Conservation (phyloP, 2,329 filamentous ascomycete species). For the Fusarium protoensiforme region DNA sequence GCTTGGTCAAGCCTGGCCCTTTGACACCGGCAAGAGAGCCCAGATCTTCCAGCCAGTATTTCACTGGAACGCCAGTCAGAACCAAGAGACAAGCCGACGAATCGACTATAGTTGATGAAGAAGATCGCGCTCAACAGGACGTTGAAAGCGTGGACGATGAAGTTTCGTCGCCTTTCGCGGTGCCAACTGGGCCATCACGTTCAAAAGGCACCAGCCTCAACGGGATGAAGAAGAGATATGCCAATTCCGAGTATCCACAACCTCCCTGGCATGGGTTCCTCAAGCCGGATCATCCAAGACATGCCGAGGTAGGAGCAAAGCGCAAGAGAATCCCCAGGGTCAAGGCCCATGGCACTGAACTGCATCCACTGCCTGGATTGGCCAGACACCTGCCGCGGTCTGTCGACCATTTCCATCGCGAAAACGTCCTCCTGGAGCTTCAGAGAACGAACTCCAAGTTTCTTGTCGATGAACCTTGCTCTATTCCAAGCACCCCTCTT, state of each 20-base stretch:
- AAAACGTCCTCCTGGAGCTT: constrained; percentile 44
- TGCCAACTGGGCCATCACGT: neutral
- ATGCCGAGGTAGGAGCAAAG: constrained; percentile 4
- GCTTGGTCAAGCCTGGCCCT: constrained; percentile 28
- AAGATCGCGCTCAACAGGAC: neutral
- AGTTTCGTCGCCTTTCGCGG: neutral
- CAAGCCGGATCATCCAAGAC: constrained; percentile 4
- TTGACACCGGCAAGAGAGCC: constrained; percentile 2
- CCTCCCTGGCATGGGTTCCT: constrained; percentile 26
- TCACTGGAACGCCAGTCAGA: constrained; percentile 10
- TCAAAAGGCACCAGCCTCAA: neutral
- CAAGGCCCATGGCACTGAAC: constrained; percentile 25
- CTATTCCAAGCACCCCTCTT: constrained; percentile 10
- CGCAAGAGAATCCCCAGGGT: constrained; percentile 22
- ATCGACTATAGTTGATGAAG: neutral
- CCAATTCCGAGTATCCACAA: neutral
- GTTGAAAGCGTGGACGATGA: neutral
- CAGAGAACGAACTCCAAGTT: constrained; percentile 45
- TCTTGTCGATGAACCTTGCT: constrained; percentile 25
- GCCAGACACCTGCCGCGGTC: constrained; percentile 35
- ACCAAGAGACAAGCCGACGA: neutral
- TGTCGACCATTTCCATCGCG: constrained; percentile 25
- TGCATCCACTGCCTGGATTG: constrained; percentile 39
- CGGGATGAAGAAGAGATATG: neutral
- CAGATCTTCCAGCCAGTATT: constrained; percentile 32